These are phyloP conservation scores for Loxodes magnus DNA, from an alignment of 73 alveolate genomes.

Conservation along the genomic window DNA sequence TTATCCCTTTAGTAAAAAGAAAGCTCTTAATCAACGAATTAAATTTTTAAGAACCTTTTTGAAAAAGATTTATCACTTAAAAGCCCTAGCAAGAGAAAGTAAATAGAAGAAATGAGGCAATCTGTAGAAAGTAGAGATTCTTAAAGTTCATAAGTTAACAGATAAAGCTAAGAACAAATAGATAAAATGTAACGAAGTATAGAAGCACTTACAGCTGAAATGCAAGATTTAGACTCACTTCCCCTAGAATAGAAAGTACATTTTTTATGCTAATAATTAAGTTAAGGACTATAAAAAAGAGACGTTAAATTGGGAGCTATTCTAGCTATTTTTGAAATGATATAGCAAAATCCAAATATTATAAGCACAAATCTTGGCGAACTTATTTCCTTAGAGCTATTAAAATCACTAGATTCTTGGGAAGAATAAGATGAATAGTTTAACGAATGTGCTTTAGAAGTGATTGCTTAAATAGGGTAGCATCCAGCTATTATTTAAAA, in stretches of 20 bases:
- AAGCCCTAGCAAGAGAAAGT: constrained; percentile 1
- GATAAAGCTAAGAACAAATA: constrained; percentile 2
- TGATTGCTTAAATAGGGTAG: constrained; percentile 2
- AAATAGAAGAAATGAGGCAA: neutral
- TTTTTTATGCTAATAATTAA: too few species aligned
- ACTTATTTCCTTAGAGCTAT: neutral
- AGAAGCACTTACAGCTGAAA: neutral
- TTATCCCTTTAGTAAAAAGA: too few species aligned
- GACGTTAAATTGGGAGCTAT: neutral
- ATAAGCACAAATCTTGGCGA: neutral
- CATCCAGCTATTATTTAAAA: neutral
- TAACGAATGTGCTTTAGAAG: constrained; percentile 6
- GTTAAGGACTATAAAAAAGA: neutral
- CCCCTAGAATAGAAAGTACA: constrained; percentile 2
- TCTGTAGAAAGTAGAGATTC: neutral
- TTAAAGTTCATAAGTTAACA: constrained; percentile 4
- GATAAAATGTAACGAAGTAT: neutral
- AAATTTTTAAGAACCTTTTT: neutral
- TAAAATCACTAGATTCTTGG: neutral
- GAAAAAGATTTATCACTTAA: constrained; percentile 6
- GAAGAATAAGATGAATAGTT: constrained; percentile 4
- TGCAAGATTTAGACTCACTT: neutral
- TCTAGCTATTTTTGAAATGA: neutral
- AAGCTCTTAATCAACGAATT: too few species aligned
- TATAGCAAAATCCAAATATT: neutral